Evolutionary conservation across 371 early-diverging fungal species (phyloP), one percentile per base, ranked within the genome.

Genomic region (Mucor mucedo): DNA sequence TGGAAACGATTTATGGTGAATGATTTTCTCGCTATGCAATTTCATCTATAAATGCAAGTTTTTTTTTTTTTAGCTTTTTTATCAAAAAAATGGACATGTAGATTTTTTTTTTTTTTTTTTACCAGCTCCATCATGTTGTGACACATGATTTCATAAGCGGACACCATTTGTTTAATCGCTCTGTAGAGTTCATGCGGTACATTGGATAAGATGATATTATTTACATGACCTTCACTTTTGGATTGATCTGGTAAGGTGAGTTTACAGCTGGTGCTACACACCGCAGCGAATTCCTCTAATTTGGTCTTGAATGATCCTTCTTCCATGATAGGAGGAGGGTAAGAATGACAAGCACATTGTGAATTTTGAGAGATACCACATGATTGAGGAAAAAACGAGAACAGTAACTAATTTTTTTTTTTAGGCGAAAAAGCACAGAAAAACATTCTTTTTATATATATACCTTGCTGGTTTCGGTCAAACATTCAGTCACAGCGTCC

Each of bases 401-500:
- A 67, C 8, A 79, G 10, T 29, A 78, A 70, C 75, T 73, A 63
- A 35, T 8, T n/a, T n/a, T n/a, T n/a, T n/a, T 35, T 35, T 35
- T 4, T 35, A 8, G 35, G 35, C n/a, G n/a, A n/a, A n/a, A 8
- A 8, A 35, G 8, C 35, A 4, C 35, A 8, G 35, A 7, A 35
- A 35, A 35, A 5, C 5, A 35, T 5, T 35, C 7, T 35, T 35
- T 35, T 35, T 35, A 5, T 35, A 35, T 3, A 44, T 14, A 30
- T 35, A 81, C 84, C 76, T 81, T 77, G 61, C 66, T 59, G 32
- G 66, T 40, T 58, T 69, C 60, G 33, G 63, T 74, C 10, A 72
- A 60, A 32, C 72, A 70, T 55, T 82, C 82, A 11, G 76, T 68
- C 7, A 84, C 66, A 5, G 83, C 79, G 63, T 85, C 78, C 21